phyloP scores from a whole-genome alignment of 2,329 filamentous ascomycete genomes.

The Ascocoryne sarcoides region DNA sequence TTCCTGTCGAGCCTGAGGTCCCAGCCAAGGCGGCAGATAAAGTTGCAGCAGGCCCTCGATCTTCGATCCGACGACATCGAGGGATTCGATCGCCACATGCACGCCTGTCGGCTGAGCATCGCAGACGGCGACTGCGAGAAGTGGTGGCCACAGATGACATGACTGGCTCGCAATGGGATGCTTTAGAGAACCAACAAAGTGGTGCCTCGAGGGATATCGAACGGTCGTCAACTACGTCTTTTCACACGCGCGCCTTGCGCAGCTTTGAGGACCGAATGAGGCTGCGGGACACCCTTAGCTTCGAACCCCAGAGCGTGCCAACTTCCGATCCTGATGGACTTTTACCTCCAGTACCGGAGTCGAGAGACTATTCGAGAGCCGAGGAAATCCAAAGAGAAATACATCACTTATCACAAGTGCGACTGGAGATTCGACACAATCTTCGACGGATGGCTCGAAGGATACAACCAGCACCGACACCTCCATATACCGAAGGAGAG shows the following conservation, averaged over 20 bases:
- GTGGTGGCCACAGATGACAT: too few relatives aligned
- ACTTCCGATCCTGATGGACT: slow-evolving; percentile 16
- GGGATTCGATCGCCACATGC: slow-evolving; percentile 8
- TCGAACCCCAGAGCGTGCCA: slow-evolving; percentile 13
- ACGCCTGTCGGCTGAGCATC: slow-evolving; percentile 13
- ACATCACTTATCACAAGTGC: too few relatives aligned
- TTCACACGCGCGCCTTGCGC: too few relatives aligned
- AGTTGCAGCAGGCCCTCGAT: slow-evolving; percentile 20
- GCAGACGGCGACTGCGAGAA: slow-evolving; percentile 17
- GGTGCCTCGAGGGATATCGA: background rate
- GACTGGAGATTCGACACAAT: slow-evolving; percentile 15
- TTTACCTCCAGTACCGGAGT: slow-evolving; percentile 26
- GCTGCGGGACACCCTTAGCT: slow-evolving; percentile 15
- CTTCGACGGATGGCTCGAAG: slow-evolving; percentile 16
- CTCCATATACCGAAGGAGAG: slow-evolving; percentile 18
- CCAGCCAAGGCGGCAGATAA: slow-evolving; percentile 24
- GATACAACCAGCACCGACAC: slow-evolving; percentile 18
- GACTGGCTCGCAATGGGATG: too few relatives aligned
- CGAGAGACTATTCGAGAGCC: slow-evolving; percentile 18
- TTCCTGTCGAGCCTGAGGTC: slow-evolving; percentile 23
- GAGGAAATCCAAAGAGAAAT: slow-evolving; percentile 14
- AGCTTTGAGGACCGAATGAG: slow-evolving; percentile 17
- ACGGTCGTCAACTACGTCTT: background rate
- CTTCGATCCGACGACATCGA: slow-evolving; percentile 25
- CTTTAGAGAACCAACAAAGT: background rate